phyloP scores from a whole-genome alignment of 768 basidiomycete genomes.

The Cystobasidium onofrii region DNA sequence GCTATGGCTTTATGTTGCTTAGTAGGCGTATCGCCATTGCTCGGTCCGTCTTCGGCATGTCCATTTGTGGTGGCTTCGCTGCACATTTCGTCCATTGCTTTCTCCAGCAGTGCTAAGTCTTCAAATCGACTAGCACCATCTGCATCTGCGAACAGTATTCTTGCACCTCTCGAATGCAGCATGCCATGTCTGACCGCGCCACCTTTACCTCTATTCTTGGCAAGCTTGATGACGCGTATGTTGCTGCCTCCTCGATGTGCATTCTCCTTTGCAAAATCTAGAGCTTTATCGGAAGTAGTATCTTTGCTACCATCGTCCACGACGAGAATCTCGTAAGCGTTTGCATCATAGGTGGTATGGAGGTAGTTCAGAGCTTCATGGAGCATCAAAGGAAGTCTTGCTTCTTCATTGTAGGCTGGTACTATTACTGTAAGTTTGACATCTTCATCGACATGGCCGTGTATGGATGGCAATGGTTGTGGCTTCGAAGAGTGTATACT shows the following conservation, averaged over 20 bases:
- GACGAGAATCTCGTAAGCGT: slow-evolving; percentile 64
- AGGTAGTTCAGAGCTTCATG: slow-evolving; percentile 55
- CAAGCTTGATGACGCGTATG: slow-evolving; percentile 58
- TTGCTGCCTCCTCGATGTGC: slow-evolving; percentile 49
- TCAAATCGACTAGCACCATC: slow-evolving; percentile 84
- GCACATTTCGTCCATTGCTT: slow-evolving; percentile 53
- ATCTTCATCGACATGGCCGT: background rate
- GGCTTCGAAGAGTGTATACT: background rate
- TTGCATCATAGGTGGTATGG: slow-evolving; percentile 48
- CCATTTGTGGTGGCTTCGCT: slow-evolving; percentile 41
- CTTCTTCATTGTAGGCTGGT: slow-evolving; percentile 83
- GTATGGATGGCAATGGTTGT: slow-evolving; percentile 1
- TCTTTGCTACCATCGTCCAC: slow-evolving; percentile 86
- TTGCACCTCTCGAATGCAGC: slow-evolving; percentile 65
- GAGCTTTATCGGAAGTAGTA: slow-evolving; percentile 59
- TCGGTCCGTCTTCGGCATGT: slow-evolving; percentile 35
- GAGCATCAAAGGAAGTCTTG: slow-evolving; percentile 79
- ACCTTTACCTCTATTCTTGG: slow-evolving; percentile 80
- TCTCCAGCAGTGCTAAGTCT: slow-evolving; percentile 72
- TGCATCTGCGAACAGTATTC: slow-evolving; percentile 85
- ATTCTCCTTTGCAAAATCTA: slow-evolving; percentile 55
- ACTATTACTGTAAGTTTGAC: slow-evolving; percentile 73
- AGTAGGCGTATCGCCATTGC: background rate
- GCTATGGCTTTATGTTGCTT: slow-evolving; percentile 53
- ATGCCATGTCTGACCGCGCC: slow-evolving; percentile 85